A percentile compares a stretch with the other conserved stretches of the same genome.
These are phyloP conservation scores for Fusarium bactridioides DNA, from an alignment of 2,329 filamentous ascomycete species.

Conservation along the genomic window DNA sequence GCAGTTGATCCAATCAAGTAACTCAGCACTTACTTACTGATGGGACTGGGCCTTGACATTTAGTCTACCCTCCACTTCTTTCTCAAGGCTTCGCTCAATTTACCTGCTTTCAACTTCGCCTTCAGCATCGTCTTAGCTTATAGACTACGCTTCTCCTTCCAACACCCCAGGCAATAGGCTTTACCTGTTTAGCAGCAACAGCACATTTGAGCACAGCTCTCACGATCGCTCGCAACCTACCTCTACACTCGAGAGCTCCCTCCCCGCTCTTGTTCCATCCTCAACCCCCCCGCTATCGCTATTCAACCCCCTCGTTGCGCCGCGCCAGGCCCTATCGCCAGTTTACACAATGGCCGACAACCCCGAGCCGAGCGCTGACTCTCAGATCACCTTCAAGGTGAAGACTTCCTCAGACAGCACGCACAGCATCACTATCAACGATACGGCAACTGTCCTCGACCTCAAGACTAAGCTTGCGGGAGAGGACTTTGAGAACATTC, in stretches of 20 bases:
- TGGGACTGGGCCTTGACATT: neutral
- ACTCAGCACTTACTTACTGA: neutral
- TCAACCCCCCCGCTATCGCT: conserved; percentile 13
- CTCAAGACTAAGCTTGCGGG: conserved; percentile 89
- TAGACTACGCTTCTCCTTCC: neutral
- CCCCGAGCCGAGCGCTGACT: conserved; percentile 66
- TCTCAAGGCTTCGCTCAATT: conserved; percentile 4
- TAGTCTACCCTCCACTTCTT: neutral
- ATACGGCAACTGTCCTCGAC: conserved; percentile 79
- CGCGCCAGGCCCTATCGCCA: conserved; percentile 22
- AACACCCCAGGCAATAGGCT: neutral
- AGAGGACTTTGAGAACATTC: conserved; percentile 84
- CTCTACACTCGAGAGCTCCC: neutral
- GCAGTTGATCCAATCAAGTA: conserved; percentile 1
- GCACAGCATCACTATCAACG: conserved; percentile 81
- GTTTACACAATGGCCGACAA: conserved; percentile 68
- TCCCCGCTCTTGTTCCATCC: conserved; percentile 6
- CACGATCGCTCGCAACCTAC: neutral
- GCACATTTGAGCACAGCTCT: neutral
- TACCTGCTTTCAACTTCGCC: conserved; percentile 23
- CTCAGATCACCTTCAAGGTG: conserved; percentile 92
- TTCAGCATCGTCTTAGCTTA: neutral
- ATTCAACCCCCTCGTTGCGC: conserved; percentile 27
- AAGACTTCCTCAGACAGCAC: conserved; percentile 94
- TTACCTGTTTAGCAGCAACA: neutral